These are phyloP conservation scores for Syncephalastrum monosporum DNA, from an alignment of 371 early-diverging fungal genomes.

Conservation along the genomic window DNA sequence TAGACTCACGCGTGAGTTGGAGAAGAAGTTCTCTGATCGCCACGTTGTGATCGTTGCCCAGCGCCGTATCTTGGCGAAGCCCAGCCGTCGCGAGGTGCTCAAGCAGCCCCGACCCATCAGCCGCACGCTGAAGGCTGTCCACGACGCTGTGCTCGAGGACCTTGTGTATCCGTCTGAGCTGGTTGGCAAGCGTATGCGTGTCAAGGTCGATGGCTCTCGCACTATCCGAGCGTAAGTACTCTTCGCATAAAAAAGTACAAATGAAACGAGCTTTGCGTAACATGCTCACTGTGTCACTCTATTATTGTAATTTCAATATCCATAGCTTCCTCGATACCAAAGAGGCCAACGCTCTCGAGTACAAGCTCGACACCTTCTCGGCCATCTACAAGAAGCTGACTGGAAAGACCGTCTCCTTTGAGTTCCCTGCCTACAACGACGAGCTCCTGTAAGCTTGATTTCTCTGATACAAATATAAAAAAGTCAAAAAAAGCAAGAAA, in stretches of 20 bases:
- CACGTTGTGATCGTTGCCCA: constrained; percentile 91
- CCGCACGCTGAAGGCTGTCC: constrained; percentile 94
- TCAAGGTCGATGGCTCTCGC: constrained; percentile 91
- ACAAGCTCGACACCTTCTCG: constrained; percentile 97
- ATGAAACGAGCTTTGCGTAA: neutral
- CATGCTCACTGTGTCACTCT: too few relatives aligned
- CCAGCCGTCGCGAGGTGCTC: constrained; percentile 79
- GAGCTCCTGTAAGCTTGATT: constrained; percentile 19
- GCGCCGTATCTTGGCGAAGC: constrained; percentile 92
- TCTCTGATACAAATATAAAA: too few relatives aligned
- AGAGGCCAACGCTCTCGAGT: constrained; percentile 94
- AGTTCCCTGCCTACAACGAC: constrained; percentile 74
- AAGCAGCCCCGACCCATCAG: constrained; percentile 91
- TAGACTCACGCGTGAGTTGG: constrained; percentile 92
- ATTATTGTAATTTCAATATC: neutral
- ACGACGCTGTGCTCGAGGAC: constrained; percentile 95
- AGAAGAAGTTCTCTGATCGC: constrained; percentile 99
- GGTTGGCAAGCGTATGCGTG: constrained; percentile 94
- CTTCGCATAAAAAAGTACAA: neutral
- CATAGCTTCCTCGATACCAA: constrained; percentile 90
- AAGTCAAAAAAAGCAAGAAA: too few relatives aligned
- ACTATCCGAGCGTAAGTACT: constrained; percentile 83
- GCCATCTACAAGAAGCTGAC: constrained; percentile 94
- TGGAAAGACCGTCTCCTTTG: constrained; percentile 96
- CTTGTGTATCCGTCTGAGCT: constrained; percentile 97